Percentiles rank a stretch among this genome's conserved stretches.
Evolutionary conservation across 2,329 filamentous ascomycete species (phyloP).

Genomic region (Nakataea oryzae): DNA sequence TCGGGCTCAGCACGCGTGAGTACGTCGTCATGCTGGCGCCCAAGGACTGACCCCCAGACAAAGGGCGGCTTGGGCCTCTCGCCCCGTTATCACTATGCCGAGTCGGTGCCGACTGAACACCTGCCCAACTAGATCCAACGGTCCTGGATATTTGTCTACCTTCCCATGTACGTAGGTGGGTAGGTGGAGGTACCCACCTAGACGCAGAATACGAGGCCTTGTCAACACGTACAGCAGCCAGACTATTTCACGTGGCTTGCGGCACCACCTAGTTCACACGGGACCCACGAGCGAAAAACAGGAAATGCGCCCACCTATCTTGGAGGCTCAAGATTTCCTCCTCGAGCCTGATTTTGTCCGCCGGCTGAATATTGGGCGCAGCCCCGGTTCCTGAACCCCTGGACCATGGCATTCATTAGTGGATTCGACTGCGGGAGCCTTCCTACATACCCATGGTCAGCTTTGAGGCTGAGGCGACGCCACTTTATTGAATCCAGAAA

Average conservation of each 20-base stretch:
- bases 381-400: not conserved
- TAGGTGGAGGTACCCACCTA: no score
- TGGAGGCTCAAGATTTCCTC: no score
- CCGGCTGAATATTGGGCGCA: not conserved
- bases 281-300: not conserved
- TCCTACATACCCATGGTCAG: not conserved
- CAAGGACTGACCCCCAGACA: slow-evolving; percentile 23
- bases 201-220: not conserved
- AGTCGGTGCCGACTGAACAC: not conserved
- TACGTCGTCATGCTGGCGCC: slow-evolving; percentile 86
- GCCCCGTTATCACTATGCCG: no score
- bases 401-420: not conserved
- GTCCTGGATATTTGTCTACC: not conserved
- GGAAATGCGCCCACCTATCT: no score
- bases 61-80: not conserved
- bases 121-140: not conserved
- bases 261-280: no score
- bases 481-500: not conserved
- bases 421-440: not conserved
- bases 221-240: not conserved
- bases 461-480: not conserved
- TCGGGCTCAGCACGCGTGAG: slow-evolving; percentile 81
- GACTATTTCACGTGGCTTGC: not conserved
- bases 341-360: no score
- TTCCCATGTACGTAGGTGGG: no score